These are phyloP conservation scores for Diplodia seriata DNA, from an alignment of 2,329 filamentous ascomycete genomes.

Conservation along the genomic window DNA sequence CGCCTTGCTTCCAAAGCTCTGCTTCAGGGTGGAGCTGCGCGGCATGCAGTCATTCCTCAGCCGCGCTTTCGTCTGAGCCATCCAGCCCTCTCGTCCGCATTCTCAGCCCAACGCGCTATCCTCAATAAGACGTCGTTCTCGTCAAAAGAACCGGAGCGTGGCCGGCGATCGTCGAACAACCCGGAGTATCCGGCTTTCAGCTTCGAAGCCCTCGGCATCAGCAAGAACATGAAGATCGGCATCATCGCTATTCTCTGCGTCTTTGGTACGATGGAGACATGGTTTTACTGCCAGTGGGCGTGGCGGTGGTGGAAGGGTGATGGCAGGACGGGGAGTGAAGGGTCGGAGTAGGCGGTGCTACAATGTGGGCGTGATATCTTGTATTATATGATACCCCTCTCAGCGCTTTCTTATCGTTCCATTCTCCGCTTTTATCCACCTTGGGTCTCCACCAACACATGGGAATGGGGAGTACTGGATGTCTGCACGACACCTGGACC, in stretches of 20 bases:
- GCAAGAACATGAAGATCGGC: constrained; percentile 8
- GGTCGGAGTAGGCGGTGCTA: background rate
- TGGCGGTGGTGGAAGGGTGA: constrained; percentile 4
- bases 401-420: background rate
- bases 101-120: background rate
- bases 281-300: constrained; percentile 6
- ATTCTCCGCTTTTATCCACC: background rate
- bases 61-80: background rate
- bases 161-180: background rate
- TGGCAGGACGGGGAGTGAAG: background rate
- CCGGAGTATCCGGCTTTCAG: constrained; percentile 1
- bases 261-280: constrained; percentile 7
- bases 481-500: no score
- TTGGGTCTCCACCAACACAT: background rate
- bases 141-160: background rate
- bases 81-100: background rate
- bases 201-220: constrained; percentile 10
- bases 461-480: background rate
- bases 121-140: background rate
- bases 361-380: background rate
- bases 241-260: background rate
- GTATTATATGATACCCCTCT: background rate
- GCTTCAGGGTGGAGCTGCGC: background rate
- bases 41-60: background rate
- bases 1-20: background rate